phyloP scores from a whole-genome alignment of 352 stramenopile genomes.

The Pythium folliculosum region DNA sequence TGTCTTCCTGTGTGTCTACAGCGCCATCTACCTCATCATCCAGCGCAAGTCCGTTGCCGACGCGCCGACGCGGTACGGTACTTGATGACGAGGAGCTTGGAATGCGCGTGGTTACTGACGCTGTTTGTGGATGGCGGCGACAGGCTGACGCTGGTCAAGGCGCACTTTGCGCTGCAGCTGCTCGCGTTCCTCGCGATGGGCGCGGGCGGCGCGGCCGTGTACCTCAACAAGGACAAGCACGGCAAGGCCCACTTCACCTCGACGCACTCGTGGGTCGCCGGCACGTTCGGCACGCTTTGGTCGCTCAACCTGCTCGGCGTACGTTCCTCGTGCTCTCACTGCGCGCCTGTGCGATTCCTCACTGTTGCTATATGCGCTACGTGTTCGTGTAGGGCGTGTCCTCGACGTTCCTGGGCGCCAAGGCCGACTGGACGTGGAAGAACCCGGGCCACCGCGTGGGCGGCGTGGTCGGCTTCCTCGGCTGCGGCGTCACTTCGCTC shows the following conservation, averaged over 20 bases:
- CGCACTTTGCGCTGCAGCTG: constrained; percentile 53
- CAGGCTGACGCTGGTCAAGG: constrained; percentile 32
- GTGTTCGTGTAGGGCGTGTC: constrained; percentile 36
- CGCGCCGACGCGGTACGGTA: constrained; percentile 44
- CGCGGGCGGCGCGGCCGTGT: constrained; percentile 42
- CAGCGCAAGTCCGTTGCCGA: constrained; percentile 51
- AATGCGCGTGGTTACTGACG: too few relatives aligned
- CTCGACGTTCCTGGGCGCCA: constrained; percentile 62
- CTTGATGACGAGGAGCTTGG: neutral
- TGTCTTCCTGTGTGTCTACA: constrained; percentile 10
- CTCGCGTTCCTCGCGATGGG: constrained; percentile 51
- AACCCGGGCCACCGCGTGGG: constrained; percentile 63
- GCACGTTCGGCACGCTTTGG: constrained; percentile 41
- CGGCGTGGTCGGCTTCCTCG: constrained; percentile 54
- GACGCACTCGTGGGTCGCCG: constrained; percentile 73
- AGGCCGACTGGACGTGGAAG: constrained; percentile 72
- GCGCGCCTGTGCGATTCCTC: too few relatives aligned
- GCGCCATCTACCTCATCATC: constrained; percentile 61
- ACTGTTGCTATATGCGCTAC: neutral
- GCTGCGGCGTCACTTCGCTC: constrained; percentile 41
- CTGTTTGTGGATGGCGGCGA: too few relatives aligned
- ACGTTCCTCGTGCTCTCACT: too few relatives aligned
- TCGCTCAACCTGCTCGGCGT: constrained; percentile 64
- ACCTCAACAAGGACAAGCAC: constrained; percentile 58
- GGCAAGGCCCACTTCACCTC: constrained; percentile 70